Conservation (phyloP, 108 stramenopile species). For the Pseudonitzschia multiseries region DNA sequence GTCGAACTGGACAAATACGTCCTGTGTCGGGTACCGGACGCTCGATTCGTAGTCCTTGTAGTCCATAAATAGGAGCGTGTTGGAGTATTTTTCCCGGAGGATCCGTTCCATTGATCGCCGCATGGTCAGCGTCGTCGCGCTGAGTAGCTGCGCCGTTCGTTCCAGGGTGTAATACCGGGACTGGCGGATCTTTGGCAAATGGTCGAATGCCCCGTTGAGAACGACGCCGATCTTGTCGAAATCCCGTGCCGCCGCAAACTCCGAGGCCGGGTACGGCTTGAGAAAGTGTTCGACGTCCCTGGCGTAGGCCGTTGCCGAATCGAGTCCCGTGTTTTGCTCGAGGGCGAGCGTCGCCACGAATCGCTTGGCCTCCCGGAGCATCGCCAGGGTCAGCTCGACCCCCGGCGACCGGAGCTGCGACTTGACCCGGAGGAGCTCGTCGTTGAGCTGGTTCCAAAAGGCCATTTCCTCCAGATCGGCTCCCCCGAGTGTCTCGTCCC, state of each 20-base stretch:
- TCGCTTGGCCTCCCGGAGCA: conserved; percentile 78
- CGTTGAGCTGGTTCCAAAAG: conserved; percentile 79
- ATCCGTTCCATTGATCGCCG: conserved; percentile 44
- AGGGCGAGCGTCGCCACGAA: conserved; percentile 91
- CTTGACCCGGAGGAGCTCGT: conserved; percentile 58
- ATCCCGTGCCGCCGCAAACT: conserved; percentile 74
- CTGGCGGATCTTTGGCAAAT: conserved; percentile 82
- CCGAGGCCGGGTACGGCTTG: conserved; percentile 72
- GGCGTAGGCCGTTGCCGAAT: conserved; percentile 60
- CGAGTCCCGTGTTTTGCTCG: conserved; percentile 88
- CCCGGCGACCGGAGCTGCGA: conserved; percentile 57
- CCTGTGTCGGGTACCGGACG: conserved; percentile 65
- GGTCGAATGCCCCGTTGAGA: conserved; percentile 71
- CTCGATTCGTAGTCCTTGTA: conserved; percentile 69
- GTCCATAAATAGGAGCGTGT: conserved; percentile 55
- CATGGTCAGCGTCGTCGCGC: conserved; percentile 82
- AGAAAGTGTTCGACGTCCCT: conserved; percentile 83
- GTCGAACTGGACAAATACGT: conserved; percentile 79
- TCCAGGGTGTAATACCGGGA: conserved; percentile 85
- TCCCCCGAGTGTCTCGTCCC: not conserved
- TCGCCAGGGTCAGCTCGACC: conserved; percentile 59
- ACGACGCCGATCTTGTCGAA: conserved; percentile 57
- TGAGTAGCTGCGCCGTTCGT: conserved; percentile 73
- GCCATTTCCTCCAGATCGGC: conserved; percentile 80
- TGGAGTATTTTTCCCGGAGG: conserved; percentile 58